phyloP scores from a whole-genome alignment of 2,329 filamentous ascomycete species.

The Chaetomium sp. region DNA sequence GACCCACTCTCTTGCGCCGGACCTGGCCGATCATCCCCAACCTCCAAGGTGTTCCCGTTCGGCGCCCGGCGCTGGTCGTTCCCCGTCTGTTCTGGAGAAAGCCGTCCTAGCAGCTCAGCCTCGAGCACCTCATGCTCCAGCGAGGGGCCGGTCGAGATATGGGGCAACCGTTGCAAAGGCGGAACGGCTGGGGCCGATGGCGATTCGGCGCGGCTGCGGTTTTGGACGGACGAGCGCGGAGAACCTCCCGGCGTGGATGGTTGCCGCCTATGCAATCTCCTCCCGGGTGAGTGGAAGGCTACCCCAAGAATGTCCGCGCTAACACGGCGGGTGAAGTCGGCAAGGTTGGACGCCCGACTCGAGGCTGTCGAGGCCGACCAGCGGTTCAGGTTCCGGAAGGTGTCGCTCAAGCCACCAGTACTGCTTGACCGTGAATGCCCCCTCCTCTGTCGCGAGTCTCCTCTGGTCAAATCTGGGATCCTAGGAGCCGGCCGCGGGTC shows the following conservation, averaged over 20 bases:
- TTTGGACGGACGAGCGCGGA: constrained; percentile 18
- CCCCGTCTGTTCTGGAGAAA: constrained; percentile 10
- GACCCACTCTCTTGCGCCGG: constrained; percentile 18
- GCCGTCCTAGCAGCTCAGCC: constrained; percentile 15
- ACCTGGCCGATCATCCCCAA: constrained; percentile 24
- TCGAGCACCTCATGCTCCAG: constrained; percentile 32
- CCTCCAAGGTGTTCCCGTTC: constrained; percentile 13
- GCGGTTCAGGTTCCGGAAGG: constrained; percentile 44
- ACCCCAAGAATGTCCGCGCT: constrained; percentile 38
- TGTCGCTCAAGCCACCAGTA: constrained; percentile 35
- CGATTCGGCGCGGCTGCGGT: constrained; percentile 19
- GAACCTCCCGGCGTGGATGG: constrained; percentile 29
- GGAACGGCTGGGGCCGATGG: constrained; percentile 20
- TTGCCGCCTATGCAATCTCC: constrained; percentile 34
- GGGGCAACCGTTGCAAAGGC: constrained; percentile 34
- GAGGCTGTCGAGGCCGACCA: constrained; percentile 49
- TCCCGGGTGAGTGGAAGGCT: constrained; percentile 27
- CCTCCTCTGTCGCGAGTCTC: constrained; percentile 19
- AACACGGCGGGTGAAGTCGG: constrained; percentile 36
- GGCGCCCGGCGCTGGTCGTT: background rate
- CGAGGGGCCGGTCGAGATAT: constrained; percentile 36
- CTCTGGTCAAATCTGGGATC: constrained; percentile 16
- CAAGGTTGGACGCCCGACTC: constrained; percentile 37
- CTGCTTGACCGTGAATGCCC: constrained; percentile 33
- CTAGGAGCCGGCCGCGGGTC: constrained; percentile 20